Evolutionary conservation across 208 protist genomes (phyloP), one percentile per base, ranked within the genome.

Genomic region (Blastocrithidia nonstop): DNA sequence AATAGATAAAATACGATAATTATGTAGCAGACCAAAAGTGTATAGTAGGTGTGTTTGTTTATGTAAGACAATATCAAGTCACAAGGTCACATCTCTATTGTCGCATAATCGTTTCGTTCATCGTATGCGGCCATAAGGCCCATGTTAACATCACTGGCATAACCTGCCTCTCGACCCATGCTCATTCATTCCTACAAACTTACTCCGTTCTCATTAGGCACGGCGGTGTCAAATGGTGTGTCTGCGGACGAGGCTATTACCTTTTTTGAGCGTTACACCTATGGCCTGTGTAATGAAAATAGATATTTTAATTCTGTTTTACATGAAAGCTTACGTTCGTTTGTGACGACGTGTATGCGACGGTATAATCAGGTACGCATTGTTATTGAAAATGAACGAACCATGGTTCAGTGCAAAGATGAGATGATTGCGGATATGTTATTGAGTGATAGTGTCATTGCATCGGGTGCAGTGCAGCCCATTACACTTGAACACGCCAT

Each of bases 111-210:
- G 1, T 91, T 91, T 38, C 70, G 82, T 6, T 8, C 46, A 9
- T 61, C 54, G 26, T 87, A 81, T 54, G 43, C 29, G 11, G 16
- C 15, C 1, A 71, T 83, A 37, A 61, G 61, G 22, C 42, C 58
- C 0, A 62, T 57, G 8, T 61, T 91, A 16, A 59, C 50, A 8
- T 61, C 73, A 3, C 52, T 99, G 17, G 89, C 97, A 5, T 96
- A 99, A 65, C 92, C 96, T 19, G 62, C 93, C 7, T 95, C 78
- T 6, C 70, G 97, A 2, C 95, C 96, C 1, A 50, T 74, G 4
- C 54, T 93, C 2, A 88, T 99, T 19, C 97, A 99, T 51, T 95
- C 98, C 66, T 99, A 98, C 66, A 61, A 76, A 26, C 64, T 99
- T 11, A 99, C 92, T 1, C 71, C 72, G 5, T 97, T 97, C 50